Conservation (phyloP, 75 land plant genomes). For the Selaginella tamariscina region DNA sequence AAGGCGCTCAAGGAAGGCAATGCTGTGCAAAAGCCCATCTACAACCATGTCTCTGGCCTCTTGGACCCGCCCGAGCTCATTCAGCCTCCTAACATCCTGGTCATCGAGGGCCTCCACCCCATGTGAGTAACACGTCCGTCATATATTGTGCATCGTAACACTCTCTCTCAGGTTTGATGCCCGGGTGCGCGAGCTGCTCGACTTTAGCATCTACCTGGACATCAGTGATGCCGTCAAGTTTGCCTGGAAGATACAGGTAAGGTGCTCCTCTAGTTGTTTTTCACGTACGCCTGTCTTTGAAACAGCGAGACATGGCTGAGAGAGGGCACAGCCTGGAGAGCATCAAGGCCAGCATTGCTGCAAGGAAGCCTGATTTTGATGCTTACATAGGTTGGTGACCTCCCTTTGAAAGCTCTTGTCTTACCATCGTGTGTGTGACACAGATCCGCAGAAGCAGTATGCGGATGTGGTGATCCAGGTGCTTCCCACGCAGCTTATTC, state of each 20-base stretch:
- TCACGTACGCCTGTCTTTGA: background rate
- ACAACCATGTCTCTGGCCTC: conserved; percentile 82
- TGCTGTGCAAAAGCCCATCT: conserved; percentile 84
- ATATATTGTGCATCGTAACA: too few species aligned
- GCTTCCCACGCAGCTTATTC: conserved; percentile 77
- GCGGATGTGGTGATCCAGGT: conserved; percentile 94
- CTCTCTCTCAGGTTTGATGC: background rate
- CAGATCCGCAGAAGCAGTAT: conserved; percentile 96
- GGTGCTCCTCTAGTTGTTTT: too few species aligned
- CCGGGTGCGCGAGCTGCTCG: conserved; percentile 41
- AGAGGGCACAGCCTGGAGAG: conserved; percentile 89
- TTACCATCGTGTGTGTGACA: too few species aligned
- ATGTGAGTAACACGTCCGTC: conserved; percentile 43
- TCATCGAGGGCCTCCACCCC: conserved; percentile 94
- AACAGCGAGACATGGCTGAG: conserved; percentile 93
- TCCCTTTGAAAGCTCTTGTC: too few species aligned
- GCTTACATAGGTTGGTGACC: conserved; percentile 38
- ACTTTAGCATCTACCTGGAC: conserved; percentile 96
- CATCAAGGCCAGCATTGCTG: conserved; percentile 89
- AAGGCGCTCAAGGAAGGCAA: conserved; percentile 74
- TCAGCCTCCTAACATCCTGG: conserved; percentile 79
- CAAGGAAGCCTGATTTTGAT: conserved; percentile 89
- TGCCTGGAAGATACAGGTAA: conserved; percentile 8
- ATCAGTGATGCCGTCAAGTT: conserved; percentile 46
- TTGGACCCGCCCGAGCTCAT: conserved; percentile 86